Conservation (phyloP, 768 basidiomycete genomes). For the Suillus luteus region DNA sequence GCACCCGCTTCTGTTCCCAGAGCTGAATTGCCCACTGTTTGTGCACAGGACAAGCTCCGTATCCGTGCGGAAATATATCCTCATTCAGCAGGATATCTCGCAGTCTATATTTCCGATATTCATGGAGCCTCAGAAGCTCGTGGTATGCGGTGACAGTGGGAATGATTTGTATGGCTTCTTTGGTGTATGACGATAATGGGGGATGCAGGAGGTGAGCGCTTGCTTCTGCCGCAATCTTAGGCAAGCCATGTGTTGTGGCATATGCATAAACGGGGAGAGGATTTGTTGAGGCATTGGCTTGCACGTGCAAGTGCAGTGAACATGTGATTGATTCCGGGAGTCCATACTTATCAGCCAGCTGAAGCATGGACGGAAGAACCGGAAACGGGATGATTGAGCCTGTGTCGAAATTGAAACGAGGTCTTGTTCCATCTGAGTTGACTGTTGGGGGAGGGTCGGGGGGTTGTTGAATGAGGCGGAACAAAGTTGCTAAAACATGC, state of each 20-base stretch:
- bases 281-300: conserved; percentile 49
- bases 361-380: conserved; percentile 56
- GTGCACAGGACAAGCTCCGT: conserved; percentile 62
- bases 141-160: conserved; percentile 67
- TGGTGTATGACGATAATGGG: conserved; percentile 56
- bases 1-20: conserved; percentile 56
- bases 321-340: conserved; percentile 47
- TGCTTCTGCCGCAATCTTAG: conserved; percentile 53
- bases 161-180: conserved; percentile 52
- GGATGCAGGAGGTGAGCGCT: conserved; percentile 56
- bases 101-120: conserved; percentile 53
- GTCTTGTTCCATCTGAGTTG: conserved; percentile 32
- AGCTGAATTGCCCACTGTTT: conserved; percentile 40
- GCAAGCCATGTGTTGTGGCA: conserved; percentile 46
- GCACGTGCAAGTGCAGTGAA: conserved; percentile 52
- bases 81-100: conserved; percentile 55
- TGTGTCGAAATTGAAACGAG: conserved; percentile 33
- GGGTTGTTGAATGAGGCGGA: conserved; percentile 58
- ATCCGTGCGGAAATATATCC: conserved; percentile 73
- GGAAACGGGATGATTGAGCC: conserved; percentile 64
- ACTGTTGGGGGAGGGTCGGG: conserved; percentile 44
- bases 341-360: conserved; percentile 67
- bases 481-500: conserved; percentile 47
- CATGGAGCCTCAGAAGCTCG: conserved; percentile 59
- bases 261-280: conserved; percentile 66